Conservation (phyloP, 176 grass and related monocot genomes). For the Olyra latifolia region DNA sequence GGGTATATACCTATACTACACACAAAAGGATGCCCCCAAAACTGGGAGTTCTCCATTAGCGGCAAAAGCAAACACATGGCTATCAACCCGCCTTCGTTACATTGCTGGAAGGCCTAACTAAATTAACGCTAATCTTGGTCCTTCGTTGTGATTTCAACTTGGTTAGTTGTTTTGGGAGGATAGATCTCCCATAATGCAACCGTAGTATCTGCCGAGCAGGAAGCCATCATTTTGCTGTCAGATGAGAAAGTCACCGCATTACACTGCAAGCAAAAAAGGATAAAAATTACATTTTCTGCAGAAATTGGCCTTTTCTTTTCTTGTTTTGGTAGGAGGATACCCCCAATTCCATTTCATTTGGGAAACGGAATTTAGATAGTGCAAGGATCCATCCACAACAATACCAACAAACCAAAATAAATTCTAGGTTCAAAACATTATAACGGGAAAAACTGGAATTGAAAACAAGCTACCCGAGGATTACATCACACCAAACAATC, state of each 20-base stretch:
- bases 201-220: conserved; percentile 73
- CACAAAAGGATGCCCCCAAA: too few relatives aligned
- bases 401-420: too few relatives aligned
- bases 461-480: too few relatives aligned
- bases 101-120: neutral
- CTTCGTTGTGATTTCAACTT: neutral
- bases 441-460: too few relatives aligned
- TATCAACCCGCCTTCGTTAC: neutral
- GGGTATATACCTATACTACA: too few relatives aligned
- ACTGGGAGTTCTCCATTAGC: too few relatives aligned
- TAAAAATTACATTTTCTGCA: neutral
- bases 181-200: conserved; percentile 85
- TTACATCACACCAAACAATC: too few relatives aligned
- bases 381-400: too few relatives aligned
- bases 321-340: too few relatives aligned
- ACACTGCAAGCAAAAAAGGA: conserved; percentile 47
- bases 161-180: conserved; percentile 46
- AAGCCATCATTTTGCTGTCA: conserved; percentile 85
- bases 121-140: neutral
- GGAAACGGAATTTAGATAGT: too few relatives aligned
- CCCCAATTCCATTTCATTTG: too few relatives aligned
- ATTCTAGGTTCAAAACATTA: too few relatives aligned
- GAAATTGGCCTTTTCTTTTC: neutral
- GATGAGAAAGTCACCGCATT: conserved; percentile 72
- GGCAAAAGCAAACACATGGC: neutral